Percentiles rank a stretch among this genome's conserved stretches.
phyloP scores from a whole-genome alignment of 805 yeast species.

The Hagleromyces aurorensis region DNA sequence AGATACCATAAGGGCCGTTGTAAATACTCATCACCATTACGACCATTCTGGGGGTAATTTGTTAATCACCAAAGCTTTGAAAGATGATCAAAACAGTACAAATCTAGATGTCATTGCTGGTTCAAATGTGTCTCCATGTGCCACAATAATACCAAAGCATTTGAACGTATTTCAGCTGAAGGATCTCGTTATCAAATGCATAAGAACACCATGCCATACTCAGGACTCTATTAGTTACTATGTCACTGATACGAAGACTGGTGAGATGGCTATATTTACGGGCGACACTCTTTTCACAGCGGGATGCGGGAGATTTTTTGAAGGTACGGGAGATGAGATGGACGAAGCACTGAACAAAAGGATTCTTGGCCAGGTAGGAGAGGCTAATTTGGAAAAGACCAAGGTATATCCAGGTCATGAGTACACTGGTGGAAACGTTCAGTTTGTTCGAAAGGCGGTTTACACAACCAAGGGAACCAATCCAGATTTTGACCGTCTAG shows the following conservation, averaged over 20 bases:
- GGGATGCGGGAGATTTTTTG: conserved; percentile 97
- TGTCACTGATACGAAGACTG: conserved; percentile 53
- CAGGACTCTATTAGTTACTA: conserved; percentile 91
- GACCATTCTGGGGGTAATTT: conserved; percentile 91
- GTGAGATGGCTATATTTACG: conserved; percentile 72
- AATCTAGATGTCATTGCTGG: conserved; percentile 69
- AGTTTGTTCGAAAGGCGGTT: conserved; percentile 63
- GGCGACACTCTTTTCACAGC: conserved; percentile 93
- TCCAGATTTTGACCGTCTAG: conserved; percentile 46
- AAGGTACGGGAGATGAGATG: conserved; percentile 83
- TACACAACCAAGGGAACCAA: conserved; percentile 33
- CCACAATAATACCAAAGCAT: conserved; percentile 62
- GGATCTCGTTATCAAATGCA: conserved; percentile 58
- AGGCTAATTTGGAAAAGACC: conserved; percentile 36
- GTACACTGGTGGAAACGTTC: conserved; percentile 76
- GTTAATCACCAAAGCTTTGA: conserved; percentile 21
- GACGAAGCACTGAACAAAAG: conserved; percentile 51
- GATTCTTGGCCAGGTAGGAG: conserved; percentile 52
- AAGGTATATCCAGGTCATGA: conserved; percentile 92
- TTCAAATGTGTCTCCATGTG: conserved; percentile 40
- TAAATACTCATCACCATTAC: conserved; percentile 93
- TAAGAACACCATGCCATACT: conserved; percentile 97
- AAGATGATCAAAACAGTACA: conserved; percentile 32
- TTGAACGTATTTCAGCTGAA: conserved; percentile 44
- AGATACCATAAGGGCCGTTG: conserved; percentile 61